phyloP scores from a whole-genome alignment of 768 basidiomycete species.

The Pulveroboletus frians region DNA sequence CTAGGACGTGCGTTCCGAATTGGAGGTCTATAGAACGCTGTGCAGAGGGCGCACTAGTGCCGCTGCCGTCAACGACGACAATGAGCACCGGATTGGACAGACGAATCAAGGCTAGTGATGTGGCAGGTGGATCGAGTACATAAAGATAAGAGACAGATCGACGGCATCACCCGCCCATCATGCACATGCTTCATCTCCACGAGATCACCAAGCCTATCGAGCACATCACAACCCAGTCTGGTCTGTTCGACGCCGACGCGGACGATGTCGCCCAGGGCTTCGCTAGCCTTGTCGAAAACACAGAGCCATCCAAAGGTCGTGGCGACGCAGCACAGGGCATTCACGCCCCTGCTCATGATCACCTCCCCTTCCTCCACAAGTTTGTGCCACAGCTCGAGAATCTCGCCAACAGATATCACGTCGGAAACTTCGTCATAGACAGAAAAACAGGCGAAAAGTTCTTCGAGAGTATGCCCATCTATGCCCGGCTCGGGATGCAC shows the following conservation, averaged over 20 bases:
- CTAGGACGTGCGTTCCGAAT: too few species aligned
- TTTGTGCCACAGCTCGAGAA: slow-evolving; percentile 54
- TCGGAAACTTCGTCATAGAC: slow-evolving; percentile 54
- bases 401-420: slow-evolving; percentile 47
- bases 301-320: slow-evolving; percentile 5
- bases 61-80: too few species aligned
- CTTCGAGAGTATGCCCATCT: slow-evolving; percentile 75
- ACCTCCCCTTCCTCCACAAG: slow-evolving; percentile 38
- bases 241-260: slow-evolving; percentile 13
- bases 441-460: slow-evolving; percentile 46
- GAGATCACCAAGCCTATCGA: slow-evolving; percentile 28
- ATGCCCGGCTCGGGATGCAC: slow-evolving; percentile 70
- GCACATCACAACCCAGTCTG: slow-evolving; percentile 17
- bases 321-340: slow-evolving; percentile 24
- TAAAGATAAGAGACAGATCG: slow-evolving; percentile 6
- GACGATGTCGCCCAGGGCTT: slow-evolving; percentile 21
- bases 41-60: too few species aligned
- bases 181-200: slow-evolving; percentile 19
- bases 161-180: neutral
- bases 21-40: too few species aligned
- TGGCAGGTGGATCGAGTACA: neutral
- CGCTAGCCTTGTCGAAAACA: slow-evolving; percentile 16
- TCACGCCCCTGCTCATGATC: slow-evolving; percentile 32
- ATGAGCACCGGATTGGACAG: too few species aligned
- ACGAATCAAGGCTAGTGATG: too few species aligned